Conservation (phyloP, 2,329 filamentous ascomycete species). For the Fusarium anguioides region DNA sequence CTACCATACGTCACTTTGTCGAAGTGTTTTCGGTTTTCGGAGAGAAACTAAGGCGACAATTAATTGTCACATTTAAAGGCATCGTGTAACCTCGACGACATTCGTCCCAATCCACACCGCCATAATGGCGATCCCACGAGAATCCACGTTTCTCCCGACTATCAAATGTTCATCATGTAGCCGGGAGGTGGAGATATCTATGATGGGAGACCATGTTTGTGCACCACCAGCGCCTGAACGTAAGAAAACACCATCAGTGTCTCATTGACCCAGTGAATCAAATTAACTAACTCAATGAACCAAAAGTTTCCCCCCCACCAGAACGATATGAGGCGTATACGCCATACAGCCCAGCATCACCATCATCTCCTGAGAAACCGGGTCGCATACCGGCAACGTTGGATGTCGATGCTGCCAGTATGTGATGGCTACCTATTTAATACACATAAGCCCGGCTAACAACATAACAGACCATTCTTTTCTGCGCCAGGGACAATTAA, state of each 20-base stretch:
- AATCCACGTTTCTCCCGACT: slow-evolving; percentile 78
- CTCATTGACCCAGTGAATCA: slow-evolving; percentile 9
- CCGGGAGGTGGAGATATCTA: slow-evolving; percentile 80
- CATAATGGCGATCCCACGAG: slow-evolving; percentile 64
- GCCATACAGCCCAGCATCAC: slow-evolving; percentile 39
- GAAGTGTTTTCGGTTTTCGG: slow-evolving; percentile 1
- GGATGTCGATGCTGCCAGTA: slow-evolving; percentile 66
- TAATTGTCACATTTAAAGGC: slow-evolving; percentile 16
- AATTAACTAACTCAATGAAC: not conserved
- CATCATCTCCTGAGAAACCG: slow-evolving; percentile 49
- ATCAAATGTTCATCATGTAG: slow-evolving; percentile 90
- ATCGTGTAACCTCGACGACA: slow-evolving; percentile 1
- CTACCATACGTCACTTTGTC: not conserved
- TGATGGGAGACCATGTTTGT: slow-evolving; percentile 89
- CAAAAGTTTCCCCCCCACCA: slow-evolving; percentile 54
- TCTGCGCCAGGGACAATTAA: slow-evolving; percentile 67
- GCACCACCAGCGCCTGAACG: slow-evolving; percentile 61
- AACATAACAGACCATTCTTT: slow-evolving; percentile 63
- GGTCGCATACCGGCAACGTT: slow-evolving; percentile 59
- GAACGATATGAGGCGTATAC: slow-evolving; percentile 47
- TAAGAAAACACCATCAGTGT: slow-evolving; percentile 43
- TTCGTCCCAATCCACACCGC: slow-evolving; percentile 13
- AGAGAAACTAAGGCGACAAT: slow-evolving; percentile 1
- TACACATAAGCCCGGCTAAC: slow-evolving; percentile 30
- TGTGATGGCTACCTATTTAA: slow-evolving; percentile 36